Percentiles rank a stretch among this genome's conserved stretches.
Conservation (phyloP, 257 asterid species). For the Nicotiana noctiflora region DNA sequence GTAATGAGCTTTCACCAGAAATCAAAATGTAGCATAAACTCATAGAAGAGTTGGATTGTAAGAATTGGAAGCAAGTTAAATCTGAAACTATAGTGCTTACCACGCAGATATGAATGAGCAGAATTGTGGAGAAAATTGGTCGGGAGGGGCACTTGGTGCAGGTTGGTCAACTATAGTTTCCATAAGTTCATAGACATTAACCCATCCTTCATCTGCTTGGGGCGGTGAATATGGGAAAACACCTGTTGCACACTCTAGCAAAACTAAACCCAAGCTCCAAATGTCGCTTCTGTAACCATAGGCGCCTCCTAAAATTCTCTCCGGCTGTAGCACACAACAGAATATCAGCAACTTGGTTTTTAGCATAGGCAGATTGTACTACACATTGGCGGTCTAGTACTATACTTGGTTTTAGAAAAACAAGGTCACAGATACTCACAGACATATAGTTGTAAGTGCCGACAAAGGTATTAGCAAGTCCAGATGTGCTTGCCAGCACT, state of each 20-base stretch:
- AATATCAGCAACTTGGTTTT: background rate
- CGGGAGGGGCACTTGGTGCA: constrained; percentile 72
- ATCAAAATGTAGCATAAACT: too few relatives aligned
- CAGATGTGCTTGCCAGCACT: constrained; percentile 77
- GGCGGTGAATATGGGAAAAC: constrained; percentile 83
- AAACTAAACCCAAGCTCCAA: constrained; percentile 95
- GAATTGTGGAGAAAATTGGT: constrained; percentile 74
- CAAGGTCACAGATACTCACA: constrained; percentile 47
- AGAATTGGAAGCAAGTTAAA: background rate
- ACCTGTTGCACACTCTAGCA: constrained; percentile 87
- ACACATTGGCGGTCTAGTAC: background rate
- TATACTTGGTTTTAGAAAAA: background rate
- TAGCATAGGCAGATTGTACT: background rate
- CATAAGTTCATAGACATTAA: constrained; percentile 82
- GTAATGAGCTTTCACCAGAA: background rate
- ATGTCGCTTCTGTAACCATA: constrained; percentile 86
- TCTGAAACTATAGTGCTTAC: constrained; percentile 27
- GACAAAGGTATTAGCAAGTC: constrained; percentile 84
- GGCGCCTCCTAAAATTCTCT: constrained; percentile 73
- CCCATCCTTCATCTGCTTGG: constrained; percentile 79
- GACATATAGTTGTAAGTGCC: constrained; percentile 99
- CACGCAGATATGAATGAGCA: constrained; percentile 63
- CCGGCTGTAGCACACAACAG: constrained; percentile 52
- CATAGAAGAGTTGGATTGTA: background rate
- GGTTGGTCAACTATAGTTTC: constrained; percentile 82